Evolutionary conservation across 1,284 basidiomycete species (phyloP).

Genomic region (Ustilago nuda): DNA sequence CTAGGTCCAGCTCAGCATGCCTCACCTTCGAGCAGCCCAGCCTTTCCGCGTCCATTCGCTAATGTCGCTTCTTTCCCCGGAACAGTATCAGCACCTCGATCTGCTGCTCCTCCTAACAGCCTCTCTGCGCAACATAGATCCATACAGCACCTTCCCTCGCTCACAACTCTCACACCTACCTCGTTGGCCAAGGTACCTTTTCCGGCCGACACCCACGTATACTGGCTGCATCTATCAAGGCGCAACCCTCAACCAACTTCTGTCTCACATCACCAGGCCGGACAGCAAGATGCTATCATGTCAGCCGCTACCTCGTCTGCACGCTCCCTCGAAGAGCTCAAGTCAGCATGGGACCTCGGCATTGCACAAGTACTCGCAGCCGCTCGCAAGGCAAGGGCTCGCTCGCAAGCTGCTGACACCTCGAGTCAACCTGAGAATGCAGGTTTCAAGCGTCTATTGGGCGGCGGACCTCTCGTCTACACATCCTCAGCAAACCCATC

Average conservation of each 20-base stretch:
- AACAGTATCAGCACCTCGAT: slow-evolving; percentile 27
- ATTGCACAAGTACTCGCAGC: slow-evolving; percentile 9
- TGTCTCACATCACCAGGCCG: background rate
- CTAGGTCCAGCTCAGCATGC: slow-evolving; percentile 23
- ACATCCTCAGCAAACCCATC: background rate
- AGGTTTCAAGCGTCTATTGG: slow-evolving; percentile 2
- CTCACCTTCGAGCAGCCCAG: slow-evolving; percentile 14
- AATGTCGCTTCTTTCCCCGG: slow-evolving; percentile 25
- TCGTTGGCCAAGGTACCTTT: slow-evolving; percentile 31
- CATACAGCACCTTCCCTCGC: slow-evolving; percentile 26
- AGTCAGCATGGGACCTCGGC: slow-evolving; percentile 9
- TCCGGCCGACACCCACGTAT: slow-evolving; percentile 16
- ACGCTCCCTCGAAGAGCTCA: background rate
- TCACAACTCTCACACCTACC: slow-evolving; percentile 27
- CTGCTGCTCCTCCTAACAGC: slow-evolving; percentile 18
- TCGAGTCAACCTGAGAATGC: background rate
- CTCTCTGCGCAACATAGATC: slow-evolving; percentile 11
- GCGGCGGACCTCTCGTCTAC: slow-evolving; percentile 12
- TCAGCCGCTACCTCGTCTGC: background rate
- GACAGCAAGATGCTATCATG: background rate
- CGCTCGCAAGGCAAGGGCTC: background rate
- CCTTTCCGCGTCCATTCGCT: slow-evolving; percentile 19
- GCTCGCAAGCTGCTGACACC: background rate
- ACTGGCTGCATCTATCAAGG: slow-evolving; percentile 23
- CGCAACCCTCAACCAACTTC: no score